These are phyloP conservation scores for Begonia fuchsioides DNA, from an alignment of 306 rosid species.

Conservation along the genomic window DNA sequence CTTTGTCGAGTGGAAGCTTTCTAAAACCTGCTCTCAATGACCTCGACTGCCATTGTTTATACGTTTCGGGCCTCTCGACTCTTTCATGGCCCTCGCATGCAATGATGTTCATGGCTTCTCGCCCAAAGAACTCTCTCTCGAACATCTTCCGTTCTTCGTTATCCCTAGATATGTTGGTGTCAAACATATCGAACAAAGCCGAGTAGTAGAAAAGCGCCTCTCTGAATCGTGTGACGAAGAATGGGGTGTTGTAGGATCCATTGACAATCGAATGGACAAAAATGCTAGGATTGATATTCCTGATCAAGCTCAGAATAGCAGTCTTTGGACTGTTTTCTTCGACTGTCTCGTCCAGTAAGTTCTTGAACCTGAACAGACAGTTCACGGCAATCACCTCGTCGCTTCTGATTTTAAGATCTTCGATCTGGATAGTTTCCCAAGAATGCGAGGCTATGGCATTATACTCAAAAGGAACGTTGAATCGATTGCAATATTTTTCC, in stretches of 20 bases:
- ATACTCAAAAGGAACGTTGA: constrained; percentile 16
- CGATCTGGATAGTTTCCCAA: constrained; percentile 15
- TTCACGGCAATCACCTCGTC: constrained; percentile 12
- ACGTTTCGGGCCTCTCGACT: constrained; percentile 17
- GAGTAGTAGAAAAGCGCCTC: constrained; percentile 20
- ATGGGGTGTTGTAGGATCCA: constrained; percentile 16
- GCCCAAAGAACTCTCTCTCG: constrained; percentile 11
- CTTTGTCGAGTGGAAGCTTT: constrained; percentile 12
- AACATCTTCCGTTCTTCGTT: constrained; percentile 4
- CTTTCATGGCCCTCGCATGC: constrained; percentile 17
- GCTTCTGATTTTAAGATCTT: constrained; percentile 10
- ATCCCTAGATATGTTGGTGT: constrained; percentile 4
- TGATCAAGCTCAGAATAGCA: constrained; percentile 8
- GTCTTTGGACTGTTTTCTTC: constrained; percentile 11
- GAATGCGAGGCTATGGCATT: constrained; percentile 9
- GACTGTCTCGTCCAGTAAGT: constrained; percentile 14
- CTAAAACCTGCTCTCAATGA: constrained; percentile 15
- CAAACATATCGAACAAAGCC: constrained; percentile 10
- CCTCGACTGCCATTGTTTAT: constrained; percentile 20
- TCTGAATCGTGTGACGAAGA: constrained; percentile 14
- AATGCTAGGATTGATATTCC: constrained; percentile 12
- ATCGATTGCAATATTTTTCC: constrained; percentile 6
- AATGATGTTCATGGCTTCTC: constrained; percentile 8
- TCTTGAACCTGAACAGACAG: constrained; percentile 3
- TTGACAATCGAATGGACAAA: constrained; percentile 10